Conservation (phyloP, 2,329 filamentous ascomycete genomes). For the Madurella fahalii region DNA sequence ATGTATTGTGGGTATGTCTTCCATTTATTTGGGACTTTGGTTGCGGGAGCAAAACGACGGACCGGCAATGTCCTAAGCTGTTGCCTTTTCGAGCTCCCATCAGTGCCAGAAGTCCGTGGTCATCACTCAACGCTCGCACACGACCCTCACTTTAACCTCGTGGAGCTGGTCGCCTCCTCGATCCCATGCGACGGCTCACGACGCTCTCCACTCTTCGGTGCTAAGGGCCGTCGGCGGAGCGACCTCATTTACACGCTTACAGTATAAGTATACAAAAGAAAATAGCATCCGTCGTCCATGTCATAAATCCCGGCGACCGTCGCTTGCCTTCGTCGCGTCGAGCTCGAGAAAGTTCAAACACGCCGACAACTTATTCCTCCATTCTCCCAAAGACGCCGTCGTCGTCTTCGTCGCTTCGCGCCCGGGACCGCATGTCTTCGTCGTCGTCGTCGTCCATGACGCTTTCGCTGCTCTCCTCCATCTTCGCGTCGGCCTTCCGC, state of each 20-base stretch:
- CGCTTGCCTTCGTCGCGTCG: conserved; percentile 1
- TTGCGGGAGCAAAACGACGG: not conserved
- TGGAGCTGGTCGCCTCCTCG: conserved; percentile 43
- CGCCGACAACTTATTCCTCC: conserved; percentile 64
- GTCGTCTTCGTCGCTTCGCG: conserved; percentile 80
- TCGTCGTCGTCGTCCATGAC: conserved; percentile 64
- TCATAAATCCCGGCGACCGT: conserved; percentile 24
- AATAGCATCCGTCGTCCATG: conserved; percentile 27
- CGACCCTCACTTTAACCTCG: conserved; percentile 69
- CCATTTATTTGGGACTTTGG: not conserved
- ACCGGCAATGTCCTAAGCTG: not conserved
- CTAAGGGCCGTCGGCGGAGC: conserved; percentile 62
- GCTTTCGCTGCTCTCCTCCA: conserved; percentile 62
- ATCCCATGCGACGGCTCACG: conserved; percentile 5
- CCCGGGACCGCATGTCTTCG: conserved; percentile 56
- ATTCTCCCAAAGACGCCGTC: conserved; percentile 94
- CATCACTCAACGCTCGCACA: conserved; percentile 60
- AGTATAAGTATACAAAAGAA: conserved; percentile 48
- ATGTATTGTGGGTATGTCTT: not conserved
- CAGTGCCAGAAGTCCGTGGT: conserved; percentile 31
- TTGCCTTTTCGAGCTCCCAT: conserved; percentile 5
- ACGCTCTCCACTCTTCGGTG: conserved; percentile 63
- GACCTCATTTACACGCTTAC: conserved; percentile 44
- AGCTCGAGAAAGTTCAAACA: not conserved
- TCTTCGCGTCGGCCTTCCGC: conserved; percentile 60